Evolutionary conservation across 371 early-diverging fungal species (phyloP), one percentile per base, ranked within the genome.

Genomic region (Apophysomyces ossiformis): DNA sequence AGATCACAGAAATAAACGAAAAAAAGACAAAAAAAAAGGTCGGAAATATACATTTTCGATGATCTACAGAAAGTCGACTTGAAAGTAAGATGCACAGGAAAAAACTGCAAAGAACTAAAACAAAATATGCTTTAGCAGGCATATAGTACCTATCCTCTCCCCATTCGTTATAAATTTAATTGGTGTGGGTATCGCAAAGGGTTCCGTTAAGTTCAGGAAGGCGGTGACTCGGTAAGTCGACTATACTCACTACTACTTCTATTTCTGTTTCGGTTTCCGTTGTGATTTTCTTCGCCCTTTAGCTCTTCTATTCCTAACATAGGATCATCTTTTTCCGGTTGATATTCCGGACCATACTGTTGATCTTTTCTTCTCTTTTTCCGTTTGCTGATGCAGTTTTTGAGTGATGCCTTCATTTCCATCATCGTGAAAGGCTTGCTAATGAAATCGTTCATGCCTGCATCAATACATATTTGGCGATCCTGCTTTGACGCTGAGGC

Each of bases 371-470:
- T 69, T 64, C 68, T 67, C 63, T 63, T 73, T 66, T 66, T 73
- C 58, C 65, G 61, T 61, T 70, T 70, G 50, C 60, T 70, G 46
- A 61, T 70, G 57, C 65, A 82, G 41, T 61, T 78, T 64, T 79
- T 77, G 15, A 83, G 60, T 1, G 80, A 69, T 35, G 76, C 61
- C 62, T 85, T 83, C 84, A 87, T 82, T 64, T 85, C 86, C 65
- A 78, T 67, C 70, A 82, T 72, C 5, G 80, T 84, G 59, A 85
- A 85, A 3, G 87, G 86, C 60, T 87, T 87, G 63, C 83, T 81
- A 58, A 87, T 85, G 54, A 85, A 87, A 43, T 85, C 87, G 32
- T 87, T 84, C 87, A 87, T 85, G 7, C 87, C 87, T 1, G 87
- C 85, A 63, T 85, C 84, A 60, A 85, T 84, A 66, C 87, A 87